Evolutionary conservation across 208 protist species (phyloP), one percentile per base, ranked within the genome.

Genomic region (Porcisia deanei): DNA sequence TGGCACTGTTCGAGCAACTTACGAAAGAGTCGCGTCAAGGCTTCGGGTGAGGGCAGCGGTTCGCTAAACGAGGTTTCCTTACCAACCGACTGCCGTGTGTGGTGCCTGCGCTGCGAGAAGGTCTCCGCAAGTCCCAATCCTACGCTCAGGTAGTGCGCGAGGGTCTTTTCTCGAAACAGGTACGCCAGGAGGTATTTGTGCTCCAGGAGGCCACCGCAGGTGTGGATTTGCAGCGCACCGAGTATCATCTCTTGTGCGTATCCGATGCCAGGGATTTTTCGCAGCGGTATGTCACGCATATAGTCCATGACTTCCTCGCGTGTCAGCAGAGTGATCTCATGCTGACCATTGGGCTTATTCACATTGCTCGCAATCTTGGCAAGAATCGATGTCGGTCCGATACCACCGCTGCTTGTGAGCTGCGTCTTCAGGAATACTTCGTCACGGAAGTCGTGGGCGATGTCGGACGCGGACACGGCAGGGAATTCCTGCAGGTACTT

Each of bases 311-410:
- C 81, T 18, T 96, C 89, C 75, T 95, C 85, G n/a, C 88, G 87
- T 45, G 81, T 91, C n/a, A 81, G 79, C 61, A 97, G 85, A 18
- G 80, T 79, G 63, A 97, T 88, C 63, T 95, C 91, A 71, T 97
- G 96, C 84, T 98, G 97, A 3, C 97, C 98, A 75, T 99, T 97
- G 18, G 98, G 98, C 81, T 99, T 99, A 77, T 98, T 97, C 41
- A 94, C 83, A 80, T 99, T 98, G 49, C 93, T 91, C 22, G 88
- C 92, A 54, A 98, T 97, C 86, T 98, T 98, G 22, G 94, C 86
- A 8, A 98, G 80, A 34, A 88, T 86, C 4, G 88, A 83, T 20
- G 94, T 98, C 30, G 93, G 90, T 0, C 88, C 94, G 54, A 98
- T 96, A 60, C 95, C 92, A 39, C 87, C 94, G 76, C 91, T 96